Evolutionary conservation across 306 rosid genomes (phyloP).

Genomic region (Gastrolobium bilobum): DNA sequence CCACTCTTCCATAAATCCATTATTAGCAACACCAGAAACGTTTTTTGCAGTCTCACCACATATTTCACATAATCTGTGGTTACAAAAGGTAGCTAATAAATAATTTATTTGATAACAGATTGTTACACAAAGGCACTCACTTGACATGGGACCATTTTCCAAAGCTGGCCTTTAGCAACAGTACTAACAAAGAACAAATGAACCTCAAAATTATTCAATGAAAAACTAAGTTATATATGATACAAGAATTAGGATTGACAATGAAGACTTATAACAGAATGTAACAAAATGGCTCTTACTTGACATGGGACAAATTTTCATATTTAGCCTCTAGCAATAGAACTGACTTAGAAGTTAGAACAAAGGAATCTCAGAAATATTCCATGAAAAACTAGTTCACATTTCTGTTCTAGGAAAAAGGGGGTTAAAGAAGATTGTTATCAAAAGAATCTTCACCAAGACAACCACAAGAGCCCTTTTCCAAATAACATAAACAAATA

Average conservation of each 20-base stretch:
- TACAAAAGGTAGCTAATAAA: conserved; percentile 25
- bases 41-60: conserved; percentile 84
- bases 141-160: conserved; percentile 12
- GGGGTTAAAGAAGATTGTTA: conserved; percentile 5
- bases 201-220: not conserved
- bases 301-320: not conserved
- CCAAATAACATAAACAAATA: conserved; percentile 8
- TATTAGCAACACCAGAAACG: conserved; percentile 62
- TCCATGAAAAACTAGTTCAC: conserved; percentile 18
- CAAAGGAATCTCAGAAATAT: not conserved
- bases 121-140: conserved; percentile 2
- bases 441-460: conserved; percentile 37
- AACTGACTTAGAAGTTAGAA: not conserved
- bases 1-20: conserved; percentile 85
- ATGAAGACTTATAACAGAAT: conserved; percentile 18
- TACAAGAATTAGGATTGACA: conserved; percentile 5
- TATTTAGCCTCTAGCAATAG: not conserved
- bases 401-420: not conserved
- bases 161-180: conserved; percentile 15
- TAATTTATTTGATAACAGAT: conserved; percentile 28
- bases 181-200: not conserved
- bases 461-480: conserved; percentile 35
- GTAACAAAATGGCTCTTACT: not conserved
- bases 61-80: conserved; percentile 82
- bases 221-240: not conserved